phyloP scores from a whole-genome alignment of 208 protist genomes.

The Jaenimonas drosophilae region DNA sequence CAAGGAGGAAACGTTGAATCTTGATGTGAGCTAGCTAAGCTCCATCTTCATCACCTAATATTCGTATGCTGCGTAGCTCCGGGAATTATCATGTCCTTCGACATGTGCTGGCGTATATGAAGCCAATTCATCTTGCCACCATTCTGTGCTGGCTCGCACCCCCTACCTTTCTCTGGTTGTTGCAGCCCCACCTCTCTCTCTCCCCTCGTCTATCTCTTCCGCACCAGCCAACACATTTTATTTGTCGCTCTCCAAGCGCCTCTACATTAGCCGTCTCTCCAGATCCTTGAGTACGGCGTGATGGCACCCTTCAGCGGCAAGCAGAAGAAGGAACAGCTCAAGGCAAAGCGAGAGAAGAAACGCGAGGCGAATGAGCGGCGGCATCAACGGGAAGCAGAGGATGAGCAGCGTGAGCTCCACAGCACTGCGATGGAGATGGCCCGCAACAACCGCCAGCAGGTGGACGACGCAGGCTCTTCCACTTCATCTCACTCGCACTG shows the following conservation, averaged over 20 bases:
- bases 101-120: too few species aligned
- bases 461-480: neutral
- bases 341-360: constrained; percentile 76
- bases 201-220: neutral
- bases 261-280: too few species aligned
- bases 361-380: constrained; percentile 25
- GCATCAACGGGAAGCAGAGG: constrained; percentile 9
- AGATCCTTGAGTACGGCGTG: neutral
- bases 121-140: too few species aligned
- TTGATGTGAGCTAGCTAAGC: too few species aligned
- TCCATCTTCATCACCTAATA: too few species aligned
- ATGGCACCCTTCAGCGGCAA: constrained; percentile 81
- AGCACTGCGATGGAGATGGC: too few species aligned
- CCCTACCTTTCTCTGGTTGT: constrained; percentile 6
- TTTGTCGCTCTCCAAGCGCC: constrained; percentile 1
- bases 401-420: too few species aligned
- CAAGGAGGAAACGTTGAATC: too few species aligned
- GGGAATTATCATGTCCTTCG: too few species aligned
- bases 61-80: too few species aligned
- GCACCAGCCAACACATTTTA: constrained; percentile 1
- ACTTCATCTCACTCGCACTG: too few species aligned
- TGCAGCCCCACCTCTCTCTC: neutral
- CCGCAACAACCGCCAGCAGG: neutral
- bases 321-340: constrained; percentile 87
- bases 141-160: too few species aligned